phyloP scores from a whole-genome alignment of 2,329 filamentous ascomycete species.

The Claviceps capensis region DNA sequence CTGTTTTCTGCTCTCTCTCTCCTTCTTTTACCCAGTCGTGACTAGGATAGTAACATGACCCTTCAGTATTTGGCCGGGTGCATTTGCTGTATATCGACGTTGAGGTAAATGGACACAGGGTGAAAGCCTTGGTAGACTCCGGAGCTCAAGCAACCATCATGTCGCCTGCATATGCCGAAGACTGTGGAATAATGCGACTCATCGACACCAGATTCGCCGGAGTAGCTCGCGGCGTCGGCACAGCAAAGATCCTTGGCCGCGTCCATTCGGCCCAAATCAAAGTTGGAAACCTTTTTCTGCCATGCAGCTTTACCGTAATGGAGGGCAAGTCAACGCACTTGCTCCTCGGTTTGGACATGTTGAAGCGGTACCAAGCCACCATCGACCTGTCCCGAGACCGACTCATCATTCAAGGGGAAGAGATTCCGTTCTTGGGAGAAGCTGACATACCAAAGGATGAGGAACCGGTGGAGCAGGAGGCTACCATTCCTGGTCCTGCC shows the following conservation, averaged over 20 bases:
- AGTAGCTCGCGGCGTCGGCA: constrained; percentile 85
- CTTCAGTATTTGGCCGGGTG: constrained; percentile 76
- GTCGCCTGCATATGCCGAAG: constrained; percentile 83
- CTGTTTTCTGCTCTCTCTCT: background rate
- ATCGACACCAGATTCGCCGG: constrained; percentile 88
- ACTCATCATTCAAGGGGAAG: constrained; percentile 75
- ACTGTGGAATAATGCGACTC: constrained; percentile 90
- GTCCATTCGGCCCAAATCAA: constrained; percentile 93
- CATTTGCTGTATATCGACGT: constrained; percentile 95
- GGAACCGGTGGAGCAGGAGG: constrained; percentile 65
- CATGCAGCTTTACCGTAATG: constrained; percentile 98
- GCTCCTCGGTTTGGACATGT: constrained; percentile 86
- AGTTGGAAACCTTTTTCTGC: constrained; percentile 74
- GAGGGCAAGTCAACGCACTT: constrained; percentile 95
- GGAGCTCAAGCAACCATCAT: constrained; percentile 98
- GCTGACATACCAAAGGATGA: constrained; percentile 82
- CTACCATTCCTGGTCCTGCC: constrained; percentile 69
- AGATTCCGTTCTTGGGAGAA: constrained; percentile 82
- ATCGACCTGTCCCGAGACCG: constrained; percentile 79
- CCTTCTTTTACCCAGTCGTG: background rate
- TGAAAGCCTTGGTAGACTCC: constrained; percentile 95
- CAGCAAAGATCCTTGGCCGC: constrained; percentile 83
- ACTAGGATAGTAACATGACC: constrained; percentile 4
- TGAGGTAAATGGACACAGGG: constrained; percentile 80
- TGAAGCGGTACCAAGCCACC: constrained; percentile 86